phyloP scores from a whole-genome alignment of 148 eudicot species.

The Rhododendron ferrugineum region DNA sequence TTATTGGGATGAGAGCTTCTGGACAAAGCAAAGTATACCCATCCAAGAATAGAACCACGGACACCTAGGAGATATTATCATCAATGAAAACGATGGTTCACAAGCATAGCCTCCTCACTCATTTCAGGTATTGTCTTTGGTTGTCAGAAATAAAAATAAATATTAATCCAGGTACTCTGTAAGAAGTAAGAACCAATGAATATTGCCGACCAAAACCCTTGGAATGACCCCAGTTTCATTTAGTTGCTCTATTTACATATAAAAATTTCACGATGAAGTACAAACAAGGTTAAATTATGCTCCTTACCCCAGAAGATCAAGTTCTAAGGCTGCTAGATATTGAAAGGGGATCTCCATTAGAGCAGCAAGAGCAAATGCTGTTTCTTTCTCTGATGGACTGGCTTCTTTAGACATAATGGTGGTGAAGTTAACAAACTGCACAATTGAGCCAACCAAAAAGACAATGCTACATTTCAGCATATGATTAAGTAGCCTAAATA shows the following conservation, averaged over 20 bases:
- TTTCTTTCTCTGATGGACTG: constrained; percentile 28
- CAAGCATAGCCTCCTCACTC: not conserved
- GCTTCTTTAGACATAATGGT: constrained; percentile 29
- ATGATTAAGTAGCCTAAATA: not conserved
- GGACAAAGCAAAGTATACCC: not conserved
- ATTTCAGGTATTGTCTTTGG: not conserved
- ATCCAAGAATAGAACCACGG: not conserved
- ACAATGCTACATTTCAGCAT: not conserved
- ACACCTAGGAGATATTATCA: not conserved
- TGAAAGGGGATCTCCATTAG: constrained; percentile 47
- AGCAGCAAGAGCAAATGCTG: constrained; percentile 46
- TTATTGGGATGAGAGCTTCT: not conserved
- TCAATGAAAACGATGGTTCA: not conserved
- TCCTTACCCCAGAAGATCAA: constrained; percentile 35
- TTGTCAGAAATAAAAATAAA: not conserved
- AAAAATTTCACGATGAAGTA: not conserved
- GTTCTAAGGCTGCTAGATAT: constrained; percentile 30
- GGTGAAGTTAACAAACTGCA: constrained; percentile 46
- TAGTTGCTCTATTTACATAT: not conserved
- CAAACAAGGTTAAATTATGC: not conserved
- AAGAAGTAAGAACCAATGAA: not conserved
- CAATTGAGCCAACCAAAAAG: not conserved
- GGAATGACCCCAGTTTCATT: not conserved
- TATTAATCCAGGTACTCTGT: not conserved
- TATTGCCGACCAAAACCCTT: not conserved